Conservation (phyloP, 768 basidiomycete genomes). For the Pleurotus sapidus region DNA sequence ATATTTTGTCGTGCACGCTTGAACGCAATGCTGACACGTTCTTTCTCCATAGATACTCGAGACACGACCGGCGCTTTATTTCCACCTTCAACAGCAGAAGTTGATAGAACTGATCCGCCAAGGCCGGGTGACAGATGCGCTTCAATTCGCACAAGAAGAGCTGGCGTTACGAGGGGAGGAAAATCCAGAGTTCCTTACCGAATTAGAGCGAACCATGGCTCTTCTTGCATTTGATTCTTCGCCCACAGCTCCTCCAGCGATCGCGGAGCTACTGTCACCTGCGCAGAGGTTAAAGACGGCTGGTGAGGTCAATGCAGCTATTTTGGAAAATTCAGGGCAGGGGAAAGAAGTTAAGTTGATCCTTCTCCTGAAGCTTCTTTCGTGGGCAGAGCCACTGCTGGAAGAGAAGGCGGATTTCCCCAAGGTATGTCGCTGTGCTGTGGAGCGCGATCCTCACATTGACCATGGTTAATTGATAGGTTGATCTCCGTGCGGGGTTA, state of each 20-base stretch:
- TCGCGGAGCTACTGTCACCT: constrained; percentile 79
- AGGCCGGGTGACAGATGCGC: constrained; percentile 72
- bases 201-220: constrained; percentile 95
- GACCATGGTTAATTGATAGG: constrained; percentile 9
- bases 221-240: constrained; percentile 78
- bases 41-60: constrained; percentile 78
- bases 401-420: constrained; percentile 80
- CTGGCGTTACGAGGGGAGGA: constrained; percentile 94
- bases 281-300: constrained; percentile 94
- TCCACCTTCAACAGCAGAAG: constrained; percentile 93
- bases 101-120: constrained; percentile 93
- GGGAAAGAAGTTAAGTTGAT: constrained; percentile 91
- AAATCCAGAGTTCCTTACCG: constrained; percentile 87
- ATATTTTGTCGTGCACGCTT: constrained; percentile 10
- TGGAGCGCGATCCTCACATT: constrained; percentile 14
- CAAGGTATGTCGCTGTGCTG: constrained; percentile 40
- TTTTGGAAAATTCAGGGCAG: constrained; percentile 88
- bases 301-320: constrained; percentile 92
- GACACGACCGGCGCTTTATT: constrained; percentile 90
- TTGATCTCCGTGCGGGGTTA: constrained; percentile 11
- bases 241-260: constrained; percentile 56
- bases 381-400: constrained; percentile 85
- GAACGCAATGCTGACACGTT: constrained; percentile 16
- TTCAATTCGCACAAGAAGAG: constrained; percentile 91
- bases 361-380: constrained; percentile 75